A percentile compares a stretch with the other conserved stretches of the same genome.
These are phyloP conservation scores for Corniculantispora saksenae DNA, from an alignment of 2,329 filamentous ascomycete genomes.

Conservation along the genomic window DNA sequence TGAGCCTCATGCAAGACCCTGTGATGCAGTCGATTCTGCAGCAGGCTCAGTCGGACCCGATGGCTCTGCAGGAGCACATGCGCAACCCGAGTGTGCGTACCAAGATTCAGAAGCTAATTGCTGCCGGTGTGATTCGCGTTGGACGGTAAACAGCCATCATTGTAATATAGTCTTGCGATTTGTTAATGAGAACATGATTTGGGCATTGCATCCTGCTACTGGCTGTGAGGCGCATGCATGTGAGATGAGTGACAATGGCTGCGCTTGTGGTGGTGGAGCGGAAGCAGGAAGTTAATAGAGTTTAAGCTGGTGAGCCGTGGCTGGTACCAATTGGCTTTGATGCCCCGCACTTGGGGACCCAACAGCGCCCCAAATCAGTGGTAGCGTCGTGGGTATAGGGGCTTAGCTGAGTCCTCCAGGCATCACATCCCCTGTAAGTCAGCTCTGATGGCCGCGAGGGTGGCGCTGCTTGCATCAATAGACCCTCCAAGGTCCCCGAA, in stretches of 20 bases:
- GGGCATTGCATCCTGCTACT: not conserved
- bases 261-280: not conserved
- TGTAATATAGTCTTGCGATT: constrained; percentile 19
- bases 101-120: constrained; percentile 94
- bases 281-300: not conserved
- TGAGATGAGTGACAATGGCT: not conserved
- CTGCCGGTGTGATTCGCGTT: constrained; percentile 86
- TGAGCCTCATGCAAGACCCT: constrained; percentile 88
- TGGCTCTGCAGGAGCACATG: constrained; percentile 95
- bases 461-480: constrained; percentile 2
- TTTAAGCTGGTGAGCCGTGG: not conserved
- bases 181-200: constrained; percentile 20
- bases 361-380: not conserved
- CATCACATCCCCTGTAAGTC: not conserved
- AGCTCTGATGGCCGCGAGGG: not conserved
- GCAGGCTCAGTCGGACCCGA: constrained; percentile 91
- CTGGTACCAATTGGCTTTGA: not conserved
- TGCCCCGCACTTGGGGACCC: not conserved
- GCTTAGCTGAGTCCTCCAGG: not conserved
- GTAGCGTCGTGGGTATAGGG: not conserved
- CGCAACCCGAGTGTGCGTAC: constrained; percentile 80
- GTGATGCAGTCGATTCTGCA: constrained; percentile 98
- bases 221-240: not conserved
- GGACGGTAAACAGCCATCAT: constrained; percentile 39
- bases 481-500: not conserved